Base-by-base conservation (phyloP, 768 basidiomycete genomes). In the Clavaria fumosa region DNA sequence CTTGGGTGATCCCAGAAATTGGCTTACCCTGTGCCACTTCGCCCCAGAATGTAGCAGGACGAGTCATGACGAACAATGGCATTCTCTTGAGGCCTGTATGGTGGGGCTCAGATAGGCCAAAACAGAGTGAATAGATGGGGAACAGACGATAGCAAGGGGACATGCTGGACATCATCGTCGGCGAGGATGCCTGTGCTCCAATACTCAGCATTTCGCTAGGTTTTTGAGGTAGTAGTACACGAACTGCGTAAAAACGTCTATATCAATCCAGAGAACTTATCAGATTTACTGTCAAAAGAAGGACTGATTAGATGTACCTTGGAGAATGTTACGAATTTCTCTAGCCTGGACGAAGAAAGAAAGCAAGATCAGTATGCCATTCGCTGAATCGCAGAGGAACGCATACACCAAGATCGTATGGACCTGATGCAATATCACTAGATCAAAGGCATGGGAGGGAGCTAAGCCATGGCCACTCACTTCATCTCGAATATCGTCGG, bases 1-100 rank as follows among this genome's bases (percentile, higher is more conserved):
- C n/a, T 22, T 22, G 23, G 3, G 5, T n/a, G 1, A 42, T 14
- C 30, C 15, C 7, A 6, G 10, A n/a, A 38, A 47, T n/a, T n/a
- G 7, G 38, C 63, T 10, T 45, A 78, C 79, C 79, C 80, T 0
- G 80, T 82, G 2, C 80, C 80, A 47, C 78, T 80, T 19, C 80
- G 60, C 0, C 79, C 77, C 6, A 78, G 50, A 21, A 80, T 75
- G 48, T 72, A 78, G 43, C 72, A 78, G 0, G 77, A 77, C 4
- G 64, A 56, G 0, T 57, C 56, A 45, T 78, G 67, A 30, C 78
- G 67, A 12, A 78, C 66, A 9, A 80, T 75, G 43, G 54, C 58
- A 45, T 64, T 63, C 46, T 79, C 73, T 33, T 63, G 56, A 0
- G 64, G 51, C 4, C 66, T 66, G 37, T 0, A 28, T 1, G 14